A percentile compares a stretch with the other conserved stretches of the same genome.
phyloP scores from a whole-genome alignment of 495 filamentous ascomycete species.

The Cudoniella acicularis region DNA sequence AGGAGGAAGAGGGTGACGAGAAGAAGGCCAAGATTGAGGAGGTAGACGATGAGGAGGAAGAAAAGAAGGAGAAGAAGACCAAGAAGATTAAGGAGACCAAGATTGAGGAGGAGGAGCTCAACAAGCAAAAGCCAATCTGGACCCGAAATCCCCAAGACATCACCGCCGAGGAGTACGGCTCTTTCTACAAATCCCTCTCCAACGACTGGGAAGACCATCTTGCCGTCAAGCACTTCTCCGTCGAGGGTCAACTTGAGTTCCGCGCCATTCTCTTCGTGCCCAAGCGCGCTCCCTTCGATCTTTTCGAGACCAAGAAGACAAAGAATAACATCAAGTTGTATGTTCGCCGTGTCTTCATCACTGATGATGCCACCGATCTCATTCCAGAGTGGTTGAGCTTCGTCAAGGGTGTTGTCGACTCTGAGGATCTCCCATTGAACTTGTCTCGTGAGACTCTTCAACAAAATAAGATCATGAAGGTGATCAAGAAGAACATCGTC shows the following conservation, averaged over 20 bases:
- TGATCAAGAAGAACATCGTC: conserved; percentile 99
- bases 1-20: conserved; percentile 56
- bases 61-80: conserved; percentile 90
- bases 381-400: conserved; percentile 99
- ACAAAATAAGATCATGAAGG: conserved; percentile 99
- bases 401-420: conserved; percentile 99
- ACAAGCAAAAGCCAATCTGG: conserved; percentile 99
- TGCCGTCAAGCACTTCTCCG: conserved; percentile 99
- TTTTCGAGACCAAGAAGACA: conserved; percentile 99
- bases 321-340: conserved; percentile 99
- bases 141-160: conserved; percentile 97
- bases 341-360: conserved; percentile 99
- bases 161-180: conserved; percentile 91
- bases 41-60: conserved; percentile 77
- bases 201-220: conserved; percentile 99
- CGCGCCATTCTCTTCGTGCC: conserved; percentile 98
- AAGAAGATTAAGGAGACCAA: conserved; percentile 99
- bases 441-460: conserved; percentile 99
- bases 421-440: conserved; percentile 98
- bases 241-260: conserved; percentile 99
- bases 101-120: conserved; percentile 98
- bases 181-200: conserved; percentile 99
- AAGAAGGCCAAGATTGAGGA: conserved; percentile 85
- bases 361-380: conserved; percentile 97
- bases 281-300: conserved; percentile 98